phyloP scores from a whole-genome alignment of 164 flowering plant species.

The grape (Vitis vinifera) region DNA sequence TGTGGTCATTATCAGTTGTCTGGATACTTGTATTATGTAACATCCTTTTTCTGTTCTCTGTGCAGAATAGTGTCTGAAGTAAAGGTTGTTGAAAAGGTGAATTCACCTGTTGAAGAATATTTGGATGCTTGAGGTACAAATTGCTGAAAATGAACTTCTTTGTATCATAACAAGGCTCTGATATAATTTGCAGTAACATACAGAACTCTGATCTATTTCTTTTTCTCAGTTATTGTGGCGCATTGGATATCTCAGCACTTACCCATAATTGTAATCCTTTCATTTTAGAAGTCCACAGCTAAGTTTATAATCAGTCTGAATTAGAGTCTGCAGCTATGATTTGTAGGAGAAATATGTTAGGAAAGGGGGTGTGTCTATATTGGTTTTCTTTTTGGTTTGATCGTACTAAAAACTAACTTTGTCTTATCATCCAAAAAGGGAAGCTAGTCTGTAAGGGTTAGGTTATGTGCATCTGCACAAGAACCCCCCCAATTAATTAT shows the following conservation, averaged over 20 bases:
- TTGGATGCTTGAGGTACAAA: constrained; percentile 19
- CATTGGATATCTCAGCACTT: constrained; percentile 23
- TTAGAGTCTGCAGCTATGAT: constrained; percentile 3
- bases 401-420: neutral
- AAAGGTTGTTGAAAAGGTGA: constrained; percentile 28
- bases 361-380: constrained; percentile 2
- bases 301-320: constrained; percentile 6
- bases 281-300: constrained; percentile 9
- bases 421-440: neutral
- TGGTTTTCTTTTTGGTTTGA: neutral
- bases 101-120: constrained; percentile 24
- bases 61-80: constrained; percentile 37
- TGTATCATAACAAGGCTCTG: constrained; percentile 24
- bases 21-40: neutral
- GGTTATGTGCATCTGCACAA: neutral
- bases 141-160: constrained; percentile 17
- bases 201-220: constrained; percentile 3
- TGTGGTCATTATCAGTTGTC: neutral
- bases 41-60: constrained; percentile 6
- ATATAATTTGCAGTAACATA: constrained; percentile 13
- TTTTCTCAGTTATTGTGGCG: constrained; percentile 13
- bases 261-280: neutral
- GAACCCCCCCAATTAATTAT: neutral
- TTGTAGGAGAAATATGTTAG: constrained; percentile 2
- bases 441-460: neutral